Base-by-base conservation (phyloP, 768 basidiomycete species). In the Sarcodon sp. region DNA sequence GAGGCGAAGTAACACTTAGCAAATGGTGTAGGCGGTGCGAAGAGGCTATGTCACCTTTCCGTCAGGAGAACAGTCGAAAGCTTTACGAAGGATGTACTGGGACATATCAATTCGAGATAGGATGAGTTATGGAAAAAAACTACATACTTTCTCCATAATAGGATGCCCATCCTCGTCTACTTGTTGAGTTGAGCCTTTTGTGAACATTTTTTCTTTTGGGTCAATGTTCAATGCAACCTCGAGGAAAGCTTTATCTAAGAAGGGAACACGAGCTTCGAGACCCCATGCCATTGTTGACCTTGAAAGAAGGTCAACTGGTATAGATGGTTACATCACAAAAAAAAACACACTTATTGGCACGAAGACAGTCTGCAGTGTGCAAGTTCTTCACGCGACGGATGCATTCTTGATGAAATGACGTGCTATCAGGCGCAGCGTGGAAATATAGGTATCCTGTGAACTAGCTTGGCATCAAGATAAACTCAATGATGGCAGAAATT, bases 231-330 rank as follows among this genome's bases (percentile, higher is more conserved):
- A 89, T 1, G 92, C 75, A 16, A 86, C 86, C 47, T 98, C 91
- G 46, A 99, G 71, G 78, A 99, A 99, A 12, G 77, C 69, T 68
- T 92, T 94, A 73, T 99, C 96, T 48, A 99, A 79, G 80, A 99
- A 99, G 10, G 96, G 96, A 5, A 99, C 96, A 44, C 96, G 89
- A 2, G 92, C 92, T 64, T 99, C 96, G 43, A 99, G 79, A 53
- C 96, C 96, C 93, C 94, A 99, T 1, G 96, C 96, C 96, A 99
- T 98, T 7, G 96, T 98, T 27, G 93, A 96, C 60, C 87, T 87
- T 52, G 0, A 39, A 44, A 38, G 8, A 8, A n/a, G 15, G 39
- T 52, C 46, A 53, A 39, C 44, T 36, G 47, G 47, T 16, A 34
- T 13, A 5, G 18, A 27, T 35, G 21, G 35, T 36, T 18, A 33